Conservation (phyloP, 768 basidiomycete species). For the Calocybe cyanea region DNA sequence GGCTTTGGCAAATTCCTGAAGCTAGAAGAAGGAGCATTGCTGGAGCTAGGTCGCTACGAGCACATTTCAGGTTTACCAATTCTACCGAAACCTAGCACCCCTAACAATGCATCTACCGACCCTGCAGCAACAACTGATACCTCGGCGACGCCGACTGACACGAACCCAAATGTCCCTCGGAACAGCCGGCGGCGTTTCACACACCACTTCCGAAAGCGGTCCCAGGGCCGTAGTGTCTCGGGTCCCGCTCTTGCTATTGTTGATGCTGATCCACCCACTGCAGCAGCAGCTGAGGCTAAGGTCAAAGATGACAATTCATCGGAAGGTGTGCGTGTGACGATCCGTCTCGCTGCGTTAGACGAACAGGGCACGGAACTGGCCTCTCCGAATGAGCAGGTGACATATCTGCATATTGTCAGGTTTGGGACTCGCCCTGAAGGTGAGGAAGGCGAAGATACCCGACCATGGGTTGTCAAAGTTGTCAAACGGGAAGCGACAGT, state of each 20-base stretch:
- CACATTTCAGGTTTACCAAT: constrained; percentile 24
- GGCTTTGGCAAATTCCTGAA: constrained; percentile 77
- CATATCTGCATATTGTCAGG: constrained; percentile 82
- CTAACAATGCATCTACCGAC: constrained; percentile 16
- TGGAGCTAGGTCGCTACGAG: constrained; percentile 81
- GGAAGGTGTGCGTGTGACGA: constrained; percentile 75
- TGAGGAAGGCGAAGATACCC: constrained; percentile 49
- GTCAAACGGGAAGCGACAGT: constrained; percentile 88
- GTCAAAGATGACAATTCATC: constrained; percentile 28
- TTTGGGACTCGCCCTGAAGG: constrained; percentile 47
- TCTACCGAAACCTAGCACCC: constrained; percentile 10
- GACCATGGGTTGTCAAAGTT: constrained; percentile 91
- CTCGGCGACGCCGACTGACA: constrained; percentile 7
- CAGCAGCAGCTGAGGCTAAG: constrained; percentile 31
- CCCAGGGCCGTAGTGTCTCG: constrained; percentile 47
- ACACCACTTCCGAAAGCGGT: constrained; percentile 59
- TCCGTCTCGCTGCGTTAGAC: constrained; percentile 79
- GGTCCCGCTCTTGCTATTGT: constrained; percentile 80
- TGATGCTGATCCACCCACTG: constrained; percentile 55
- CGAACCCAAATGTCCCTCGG: constrained; percentile 8
- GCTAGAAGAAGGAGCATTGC: constrained; percentile 70
- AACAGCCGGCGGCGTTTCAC: constrained; percentile 56
- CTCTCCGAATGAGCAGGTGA: constrained; percentile 80
- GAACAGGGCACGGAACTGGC: constrained; percentile 65
- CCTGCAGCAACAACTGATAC: constrained; percentile 7